A percentile compares a stretch with the other conserved stretches of the same genome.
These are phyloP conservation scores for Xenosphaeropsis pyriputrescens DNA, from an alignment of 2,329 filamentous ascomycete genomes.

Conservation along the genomic window DNA sequence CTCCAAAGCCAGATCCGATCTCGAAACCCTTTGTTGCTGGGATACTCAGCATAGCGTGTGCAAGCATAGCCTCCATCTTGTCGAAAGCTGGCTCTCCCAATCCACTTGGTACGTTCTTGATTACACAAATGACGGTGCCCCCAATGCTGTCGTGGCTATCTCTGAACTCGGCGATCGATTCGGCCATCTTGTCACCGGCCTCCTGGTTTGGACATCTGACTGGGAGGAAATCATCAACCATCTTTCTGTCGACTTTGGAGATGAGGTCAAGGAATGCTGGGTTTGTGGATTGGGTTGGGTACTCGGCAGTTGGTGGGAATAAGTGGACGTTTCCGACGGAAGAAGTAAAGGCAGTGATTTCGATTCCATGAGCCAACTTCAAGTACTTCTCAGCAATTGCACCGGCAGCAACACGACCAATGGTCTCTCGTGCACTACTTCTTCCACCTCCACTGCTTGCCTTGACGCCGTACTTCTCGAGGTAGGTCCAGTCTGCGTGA, in stretches of 20 bases:
- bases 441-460: constrained; percentile 81
- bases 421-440: constrained; percentile 87
- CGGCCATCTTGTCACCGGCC: constrained; percentile 57
- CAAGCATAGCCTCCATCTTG: constrained; percentile 84
- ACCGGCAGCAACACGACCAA: constrained; percentile 80
- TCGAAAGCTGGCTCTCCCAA: constrained; percentile 91
- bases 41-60: constrained; percentile 88
- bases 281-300: constrained; percentile 57
- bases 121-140: constrained; percentile 87
- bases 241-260: constrained; percentile 54
- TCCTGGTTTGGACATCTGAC: constrained; percentile 69
- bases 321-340: constrained; percentile 71
- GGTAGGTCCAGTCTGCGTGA: constrained; percentile 94
- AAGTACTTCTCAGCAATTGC: constrained; percentile 93
- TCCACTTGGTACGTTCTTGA: constrained; percentile 71
- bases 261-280: constrained; percentile 66
- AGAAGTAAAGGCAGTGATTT: constrained; percentile 83
- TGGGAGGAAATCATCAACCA: constrained; percentile 73
- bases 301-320: constrained; percentile 54
- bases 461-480: constrained; percentile 94
- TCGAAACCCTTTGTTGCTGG: constrained; percentile 94
- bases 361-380: constrained; percentile 61
- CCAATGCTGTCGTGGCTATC: constrained; percentile 81
- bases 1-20: constrained; percentile 82
- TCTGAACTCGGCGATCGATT: constrained; percentile 61